Percentiles rank a stretch among this genome's conserved stretches.
These are phyloP conservation scores for Boeremia exigua DNA, from an alignment of 2,329 filamentous ascomycete genomes.

Conservation along the genomic window DNA sequence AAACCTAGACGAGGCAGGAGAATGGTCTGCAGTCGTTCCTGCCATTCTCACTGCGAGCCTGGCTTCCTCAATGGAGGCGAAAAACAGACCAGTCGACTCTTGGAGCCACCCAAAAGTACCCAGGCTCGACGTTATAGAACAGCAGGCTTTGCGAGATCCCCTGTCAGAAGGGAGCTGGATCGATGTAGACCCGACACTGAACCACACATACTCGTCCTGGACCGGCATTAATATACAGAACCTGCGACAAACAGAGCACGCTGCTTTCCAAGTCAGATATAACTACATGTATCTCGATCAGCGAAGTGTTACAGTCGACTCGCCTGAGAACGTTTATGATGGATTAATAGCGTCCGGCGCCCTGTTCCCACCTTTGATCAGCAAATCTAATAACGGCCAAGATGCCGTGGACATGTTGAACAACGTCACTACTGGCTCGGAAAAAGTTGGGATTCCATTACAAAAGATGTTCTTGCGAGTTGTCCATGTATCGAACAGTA, in stretches of 20 bases:
- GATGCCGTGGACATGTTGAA: too few relatives aligned
- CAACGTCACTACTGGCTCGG: too few relatives aligned
- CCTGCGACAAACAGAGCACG: background rate
- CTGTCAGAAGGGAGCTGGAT: background rate
- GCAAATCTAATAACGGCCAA: too few relatives aligned
- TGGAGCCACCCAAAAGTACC: slow-evolving; percentile 16
- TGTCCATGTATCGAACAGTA: too few relatives aligned
- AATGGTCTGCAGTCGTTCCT: background rate
- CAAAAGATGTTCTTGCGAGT: too few relatives aligned
- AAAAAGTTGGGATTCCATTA: too few relatives aligned
- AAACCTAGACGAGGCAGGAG: background rate
- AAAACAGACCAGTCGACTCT: slow-evolving; percentile 1
- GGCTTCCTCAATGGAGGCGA: background rate
- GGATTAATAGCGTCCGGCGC: too few relatives aligned
- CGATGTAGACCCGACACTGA: background rate
- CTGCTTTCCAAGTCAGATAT: background rate
- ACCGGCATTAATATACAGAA: slow-evolving; percentile 8
- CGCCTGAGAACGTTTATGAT: too few relatives aligned
- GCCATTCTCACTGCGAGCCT: slow-evolving; percentile 9
- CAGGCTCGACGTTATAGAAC: slow-evolving; percentile 2
- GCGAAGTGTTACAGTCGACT: background rate
- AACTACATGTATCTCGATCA: background rate
- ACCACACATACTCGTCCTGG: slow-evolving; percentile 2
- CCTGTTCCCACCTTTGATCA: too few relatives aligned
- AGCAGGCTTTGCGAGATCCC: background rate